Base-by-base conservation (phyloP, 371 early-diverging fungal genomes). In the Nematocida homosporus region DNA sequence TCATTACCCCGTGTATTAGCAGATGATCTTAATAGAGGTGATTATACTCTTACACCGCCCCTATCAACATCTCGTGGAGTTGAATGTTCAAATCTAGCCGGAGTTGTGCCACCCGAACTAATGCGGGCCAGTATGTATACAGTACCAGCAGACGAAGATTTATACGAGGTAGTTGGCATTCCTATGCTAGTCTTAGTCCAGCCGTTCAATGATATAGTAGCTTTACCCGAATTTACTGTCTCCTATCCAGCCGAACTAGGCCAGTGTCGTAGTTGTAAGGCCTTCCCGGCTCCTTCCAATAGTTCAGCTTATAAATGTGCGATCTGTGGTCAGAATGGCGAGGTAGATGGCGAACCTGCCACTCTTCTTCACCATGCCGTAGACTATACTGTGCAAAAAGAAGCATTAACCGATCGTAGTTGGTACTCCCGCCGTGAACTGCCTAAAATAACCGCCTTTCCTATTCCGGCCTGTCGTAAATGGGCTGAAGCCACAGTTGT, bases 41-140 rank as follows among this genome's bases (percentile, higher is more conserved):
- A 30, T 23, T 23, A 30, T 2, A 47, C 50, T 40, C 13, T 47
- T 20, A 38, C 35, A 3, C 77, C 77, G 10, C 68, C 68, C 4
- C 30, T 34, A 4, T 38, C 66, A 6, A 32, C 76, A 8, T 66
- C 50, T 18, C 63, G 38, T 10, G 47, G 16, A n/a, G 25, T 55
- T 35, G 48, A 63, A 32, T n/a, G 25, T 16, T 34, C 4, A n/a
- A n/a, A n/a, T n/a, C n/a, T n/a, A n/a, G n/a, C 60, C 48, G 56
- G 0, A 29, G 37, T 23, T 16, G 35, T 54, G 23, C 54, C 66
- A n/a, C 69, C 38, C 32, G 27, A 29, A 8, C 29, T 77, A 4
- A 56, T 77, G 5, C 69, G 77, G 4, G 64, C 77, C 32, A 81
- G 81, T 23, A 80, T 85, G 80, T 85, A 83, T 60, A 40, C 47